Percentiles rank a stretch among this genome's conserved stretches.
Conservation (phyloP, 2,329 filamentous ascomycete species). For the Teratosphaeria nubilosa region DNA sequence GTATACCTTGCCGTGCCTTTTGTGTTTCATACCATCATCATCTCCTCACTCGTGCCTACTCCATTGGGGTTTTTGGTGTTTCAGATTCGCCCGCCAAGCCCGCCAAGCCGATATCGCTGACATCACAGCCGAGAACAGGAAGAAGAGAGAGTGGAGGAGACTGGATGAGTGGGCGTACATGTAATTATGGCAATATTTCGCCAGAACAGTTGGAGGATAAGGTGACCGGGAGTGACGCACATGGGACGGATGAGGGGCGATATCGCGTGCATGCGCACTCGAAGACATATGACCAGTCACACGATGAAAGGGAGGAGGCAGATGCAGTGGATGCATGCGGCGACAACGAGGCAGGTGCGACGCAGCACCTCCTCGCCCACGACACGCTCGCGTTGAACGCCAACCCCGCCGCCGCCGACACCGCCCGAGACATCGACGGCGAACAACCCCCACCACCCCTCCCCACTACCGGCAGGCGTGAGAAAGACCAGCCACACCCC, state of each 20-base stretch:
- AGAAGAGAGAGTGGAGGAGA: background rate
- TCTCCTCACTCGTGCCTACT: background rate
- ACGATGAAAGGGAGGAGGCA: background rate
- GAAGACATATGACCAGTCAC: background rate
- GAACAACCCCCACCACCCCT: slow-evolving; percentile 10
- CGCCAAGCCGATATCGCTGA: background rate
- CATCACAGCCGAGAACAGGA: background rate
- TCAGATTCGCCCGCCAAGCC: background rate
- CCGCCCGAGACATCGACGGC: slow-evolving; percentile 7
- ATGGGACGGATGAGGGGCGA: background rate
- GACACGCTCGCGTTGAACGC: slow-evolving; percentile 4
- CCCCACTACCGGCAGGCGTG: background rate
- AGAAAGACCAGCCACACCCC: slow-evolving; percentile 31
- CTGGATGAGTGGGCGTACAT: slow-evolving; percentile 1
- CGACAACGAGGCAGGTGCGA: slow-evolving; percentile 5
- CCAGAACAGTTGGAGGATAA: background rate
- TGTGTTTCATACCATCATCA: too few relatives aligned
- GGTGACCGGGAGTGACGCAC: background rate
- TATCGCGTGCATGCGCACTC: too few relatives aligned
- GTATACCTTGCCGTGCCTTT: background rate
- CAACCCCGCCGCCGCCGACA: background rate
- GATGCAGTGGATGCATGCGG: slow-evolving; percentile 1
- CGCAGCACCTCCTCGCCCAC: slow-evolving; percentile 9
- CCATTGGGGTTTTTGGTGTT: background rate
- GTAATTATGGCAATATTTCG: background rate